Base-by-base conservation (phyloP, 2,329 filamentous ascomycete genomes). In the Calonectria multiphialidica region DNA sequence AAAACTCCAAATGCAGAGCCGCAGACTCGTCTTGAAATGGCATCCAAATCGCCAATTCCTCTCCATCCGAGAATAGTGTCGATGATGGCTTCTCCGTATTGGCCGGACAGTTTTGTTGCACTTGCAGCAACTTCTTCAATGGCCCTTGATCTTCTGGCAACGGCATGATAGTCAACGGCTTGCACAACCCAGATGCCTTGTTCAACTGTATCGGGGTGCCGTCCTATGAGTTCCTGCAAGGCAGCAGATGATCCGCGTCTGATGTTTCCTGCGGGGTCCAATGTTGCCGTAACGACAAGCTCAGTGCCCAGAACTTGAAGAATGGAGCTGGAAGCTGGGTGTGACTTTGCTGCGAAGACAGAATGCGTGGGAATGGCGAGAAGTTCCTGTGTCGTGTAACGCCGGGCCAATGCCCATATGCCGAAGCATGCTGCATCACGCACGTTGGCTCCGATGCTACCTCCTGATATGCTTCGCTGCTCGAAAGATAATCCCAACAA, bases 381-480 rank as follows among this genome's bases (percentile, higher is more conserved):
- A 8, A 98, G 88, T 82, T 98, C 96, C 0, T 86, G 80, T 0
- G 95, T 98, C 1, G 91, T 92, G 79, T 98, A 99, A 67, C 96
- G 93, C 68, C 97, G 90, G 25, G 96, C 95, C 9, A 98, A 83
- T 1, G 96, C 94, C 97, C 97, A 99, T 28, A 98, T 93, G 8
- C 97, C 97, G 81, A 98, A 99, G 81, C 96, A 98, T 3, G 97
- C 95, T 15, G 97, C 96, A 85, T 99, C 97, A 57, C 97, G 91
- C 18, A 99, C 96, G 77, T 97, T 98, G 1, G 94, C 93, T 2
- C 97, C 97, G 13, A 96, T 88, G 3, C 95, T 96, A 15, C 90
- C 92, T n/a, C 97, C 96, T 3, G 95, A 95, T 0, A 95, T 90
- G 55, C 93, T 94, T 71, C 96, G 90, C 79, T 98, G 95, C 82